Evolutionary conservation across 2,329 filamentous ascomycete genomes (phyloP).

Genomic region (Alternaria conjuncta): DNA sequence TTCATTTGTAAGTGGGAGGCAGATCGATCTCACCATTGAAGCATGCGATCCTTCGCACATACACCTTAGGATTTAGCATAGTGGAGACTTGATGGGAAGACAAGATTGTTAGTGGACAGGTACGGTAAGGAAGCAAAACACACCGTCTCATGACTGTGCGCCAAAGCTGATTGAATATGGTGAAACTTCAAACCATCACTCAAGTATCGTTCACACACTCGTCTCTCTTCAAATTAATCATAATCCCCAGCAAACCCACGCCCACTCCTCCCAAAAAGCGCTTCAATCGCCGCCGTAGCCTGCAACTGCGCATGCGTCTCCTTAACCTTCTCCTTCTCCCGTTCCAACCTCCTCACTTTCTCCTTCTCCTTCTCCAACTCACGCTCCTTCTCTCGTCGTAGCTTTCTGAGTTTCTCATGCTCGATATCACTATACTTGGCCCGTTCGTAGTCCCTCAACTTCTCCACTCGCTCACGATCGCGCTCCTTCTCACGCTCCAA

Average conservation of each 20-base stretch:
- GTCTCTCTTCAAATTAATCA: background rate
- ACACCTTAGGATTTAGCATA: too few species aligned
- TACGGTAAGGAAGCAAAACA: too few species aligned
- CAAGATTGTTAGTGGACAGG: too few species aligned
- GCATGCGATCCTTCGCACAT: too few species aligned
- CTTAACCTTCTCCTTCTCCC: background rate
- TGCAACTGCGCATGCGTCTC: constrained; percentile 3
- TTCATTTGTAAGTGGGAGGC: too few species aligned
- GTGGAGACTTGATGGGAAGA: too few species aligned
- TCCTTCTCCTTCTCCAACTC: constrained; percentile 7
- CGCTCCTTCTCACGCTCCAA: background rate
- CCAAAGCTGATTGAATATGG: too few species aligned
- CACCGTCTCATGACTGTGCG: too few species aligned
- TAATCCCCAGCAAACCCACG: background rate
- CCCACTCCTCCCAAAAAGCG: background rate
- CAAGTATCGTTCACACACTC: too few species aligned
- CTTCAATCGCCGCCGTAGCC: constrained; percentile 1
- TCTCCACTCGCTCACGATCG: background rate
- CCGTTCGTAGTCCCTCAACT: background rate
- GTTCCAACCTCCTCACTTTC: background rate
- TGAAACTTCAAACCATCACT: too few species aligned
- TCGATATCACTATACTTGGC: background rate
- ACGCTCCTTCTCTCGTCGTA: background rate
- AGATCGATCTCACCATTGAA: too few species aligned
- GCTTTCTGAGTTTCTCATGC: background rate